These are phyloP conservation scores for Candida pseudoviswanathii DNA, from an alignment of 1,139 yeast species.

Conservation along the genomic window DNA sequence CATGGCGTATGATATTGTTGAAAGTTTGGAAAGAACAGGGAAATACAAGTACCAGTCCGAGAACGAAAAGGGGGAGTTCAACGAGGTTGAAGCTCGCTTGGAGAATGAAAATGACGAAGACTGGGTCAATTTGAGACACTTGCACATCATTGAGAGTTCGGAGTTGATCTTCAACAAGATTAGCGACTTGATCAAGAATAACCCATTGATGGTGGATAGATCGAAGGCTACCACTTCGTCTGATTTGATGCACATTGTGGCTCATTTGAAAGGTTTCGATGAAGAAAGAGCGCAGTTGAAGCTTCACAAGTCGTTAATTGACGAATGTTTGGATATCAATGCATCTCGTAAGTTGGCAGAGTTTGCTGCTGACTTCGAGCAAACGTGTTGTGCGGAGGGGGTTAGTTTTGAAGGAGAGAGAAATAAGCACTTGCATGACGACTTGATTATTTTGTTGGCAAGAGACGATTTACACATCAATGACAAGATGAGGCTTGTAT, in stretches of 20 bases:
- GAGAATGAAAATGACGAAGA: slow-evolving; percentile 70
- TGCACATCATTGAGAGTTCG: slow-evolving; percentile 77
- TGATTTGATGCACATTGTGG: slow-evolving; percentile 66
- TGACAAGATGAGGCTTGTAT: slow-evolving; percentile 77
- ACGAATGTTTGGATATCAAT: slow-evolving; percentile 56
- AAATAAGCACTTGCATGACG: slow-evolving; percentile 66
- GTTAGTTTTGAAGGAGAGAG: slow-evolving; percentile 69
- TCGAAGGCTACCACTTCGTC: slow-evolving; percentile 60
- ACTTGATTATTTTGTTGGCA: slow-evolving; percentile 60
- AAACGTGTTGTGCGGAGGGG: slow-evolving; percentile 75
- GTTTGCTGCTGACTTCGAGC: slow-evolving; percentile 69
- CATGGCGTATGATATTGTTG: slow-evolving; percentile 78
- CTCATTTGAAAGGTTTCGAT: slow-evolving; percentile 68
- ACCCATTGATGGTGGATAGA: slow-evolving; percentile 71
- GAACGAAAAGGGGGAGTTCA: slow-evolving; percentile 57
- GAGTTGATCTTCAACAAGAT: slow-evolving; percentile 63
- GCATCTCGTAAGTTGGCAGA: slow-evolving; percentile 58
- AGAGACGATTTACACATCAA: slow-evolving; percentile 51
- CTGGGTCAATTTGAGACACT: slow-evolving; percentile 74
- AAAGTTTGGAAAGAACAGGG: slow-evolving; percentile 51
- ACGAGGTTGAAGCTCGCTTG: slow-evolving; percentile 43
- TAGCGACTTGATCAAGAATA: slow-evolving; percentile 68
- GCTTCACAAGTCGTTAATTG: slow-evolving; percentile 61
- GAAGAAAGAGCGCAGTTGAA: slow-evolving; percentile 64
- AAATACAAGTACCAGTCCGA: slow-evolving; percentile 64